phyloP scores from a whole-genome alignment of 495 filamentous ascomycete genomes.

The Aspergillus homomorphus region DNA sequence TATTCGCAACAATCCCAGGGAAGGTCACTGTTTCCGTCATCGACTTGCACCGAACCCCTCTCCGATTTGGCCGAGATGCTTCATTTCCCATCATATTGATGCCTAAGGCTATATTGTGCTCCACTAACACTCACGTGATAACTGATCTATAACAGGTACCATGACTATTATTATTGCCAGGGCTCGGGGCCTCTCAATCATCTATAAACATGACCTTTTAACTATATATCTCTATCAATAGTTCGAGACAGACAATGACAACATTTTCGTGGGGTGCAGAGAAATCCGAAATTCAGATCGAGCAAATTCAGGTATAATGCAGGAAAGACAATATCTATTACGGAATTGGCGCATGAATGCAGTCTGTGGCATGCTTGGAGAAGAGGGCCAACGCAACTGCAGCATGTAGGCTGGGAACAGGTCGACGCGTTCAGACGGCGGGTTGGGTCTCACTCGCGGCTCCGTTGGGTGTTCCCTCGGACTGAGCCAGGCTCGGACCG shows the following conservation, averaged over 20 bases:
- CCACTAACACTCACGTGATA: background rate
- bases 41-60: background rate
- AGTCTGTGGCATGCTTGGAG: background rate
- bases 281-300: background rate
- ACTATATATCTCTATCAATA: background rate
- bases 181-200: background rate
- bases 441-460: background rate
- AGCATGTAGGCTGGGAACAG: background rate
- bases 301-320: background rate
- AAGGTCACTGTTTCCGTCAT: background rate
- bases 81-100: background rate
- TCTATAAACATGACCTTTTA: background rate
- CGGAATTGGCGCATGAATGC: background rate
- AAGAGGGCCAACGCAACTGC: background rate
- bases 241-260: background rate
- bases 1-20: too few species aligned
- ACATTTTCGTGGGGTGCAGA: too few species aligned
- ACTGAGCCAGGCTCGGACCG: slow-evolving; percentile 37
- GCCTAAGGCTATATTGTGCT: background rate
- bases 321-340: background rate
- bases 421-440: background rate
- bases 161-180: background rate
- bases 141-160: background rate
- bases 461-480: slow-evolving; percentile 7
- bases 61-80: background rate